Conservation (phyloP, 192 early-diverging fungal species). For the Linnemannia exigua region DNA sequence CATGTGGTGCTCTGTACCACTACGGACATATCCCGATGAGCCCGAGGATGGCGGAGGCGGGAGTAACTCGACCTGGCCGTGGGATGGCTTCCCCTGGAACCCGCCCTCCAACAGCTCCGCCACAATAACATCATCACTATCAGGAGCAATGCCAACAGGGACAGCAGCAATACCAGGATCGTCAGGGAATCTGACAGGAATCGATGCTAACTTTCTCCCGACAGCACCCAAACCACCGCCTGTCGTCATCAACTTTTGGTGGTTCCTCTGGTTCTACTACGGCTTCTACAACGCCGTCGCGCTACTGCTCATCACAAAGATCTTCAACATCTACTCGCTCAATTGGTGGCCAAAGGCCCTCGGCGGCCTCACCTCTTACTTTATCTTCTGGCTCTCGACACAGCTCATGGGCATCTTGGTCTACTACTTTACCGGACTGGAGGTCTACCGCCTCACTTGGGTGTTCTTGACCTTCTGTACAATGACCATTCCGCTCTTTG, state of each 20-base stretch:
- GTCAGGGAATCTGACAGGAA: constrained; percentile 2
- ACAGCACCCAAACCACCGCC: constrained; percentile 30
- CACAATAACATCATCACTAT: background rate
- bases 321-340: constrained; percentile 83
- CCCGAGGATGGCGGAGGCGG: constrained; percentile 24
- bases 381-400: constrained; percentile 76
- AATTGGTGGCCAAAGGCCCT: constrained; percentile 84
- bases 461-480: constrained; percentile 79
- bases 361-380: constrained; percentile 73
- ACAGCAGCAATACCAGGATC: background rate
- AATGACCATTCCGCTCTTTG: constrained; percentile 76
- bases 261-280: constrained; percentile 83
- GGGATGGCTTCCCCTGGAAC: constrained; percentile 42
- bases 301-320: constrained; percentile 79
- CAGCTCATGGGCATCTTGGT: constrained; percentile 69
- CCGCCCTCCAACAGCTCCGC: background rate
- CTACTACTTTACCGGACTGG: constrained; percentile 68
- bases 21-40: constrained; percentile 44
- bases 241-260: constrained; percentile 81
- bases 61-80: constrained; percentile 37
- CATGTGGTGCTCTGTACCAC: constrained; percentile 52
- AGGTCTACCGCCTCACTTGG: constrained; percentile 74
- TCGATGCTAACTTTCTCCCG: constrained; percentile 19
- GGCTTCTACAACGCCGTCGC: constrained; percentile 82
- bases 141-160: background rate